Evolutionary conservation across 352 stramenopile species (phyloP).

Genomic region (Pythium coloratum): DNA sequence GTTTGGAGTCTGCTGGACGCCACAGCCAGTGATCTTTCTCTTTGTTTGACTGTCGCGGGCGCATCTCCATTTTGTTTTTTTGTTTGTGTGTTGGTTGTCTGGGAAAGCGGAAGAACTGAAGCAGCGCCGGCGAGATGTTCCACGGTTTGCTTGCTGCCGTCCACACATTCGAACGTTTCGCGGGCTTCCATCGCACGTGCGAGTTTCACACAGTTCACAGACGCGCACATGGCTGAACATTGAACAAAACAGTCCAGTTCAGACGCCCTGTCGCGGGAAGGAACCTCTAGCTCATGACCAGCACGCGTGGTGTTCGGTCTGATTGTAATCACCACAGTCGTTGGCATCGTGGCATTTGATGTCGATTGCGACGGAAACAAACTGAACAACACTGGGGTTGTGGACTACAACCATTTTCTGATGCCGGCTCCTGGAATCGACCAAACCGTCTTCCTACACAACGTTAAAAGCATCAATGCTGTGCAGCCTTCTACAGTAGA

Average conservation of each 20-base stretch:
- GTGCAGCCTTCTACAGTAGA: no score
- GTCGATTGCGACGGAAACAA: no score
- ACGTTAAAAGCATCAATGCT: no score
- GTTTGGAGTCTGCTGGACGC: not conserved
- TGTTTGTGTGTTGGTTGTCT: not conserved
- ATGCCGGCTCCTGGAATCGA: no score
- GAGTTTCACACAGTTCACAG: not conserved
- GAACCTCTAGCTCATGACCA: no score
- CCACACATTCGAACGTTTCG: constrained; percentile 1
- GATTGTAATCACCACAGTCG: no score
- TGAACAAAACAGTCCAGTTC: not conserved
- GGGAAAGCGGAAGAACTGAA: not conserved
- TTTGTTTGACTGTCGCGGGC: not conserved
- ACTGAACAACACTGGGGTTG: no score
- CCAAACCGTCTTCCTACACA: no score
- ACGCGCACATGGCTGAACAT: not conserved
- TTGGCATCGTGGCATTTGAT: no score
- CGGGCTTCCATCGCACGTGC: not conserved
- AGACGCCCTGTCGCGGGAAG: not conserved
- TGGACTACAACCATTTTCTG: no score
- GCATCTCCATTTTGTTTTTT: not conserved
- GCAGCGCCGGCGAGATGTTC: not conserved
- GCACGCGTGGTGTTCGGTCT: no score
- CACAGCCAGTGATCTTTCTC: not conserved
- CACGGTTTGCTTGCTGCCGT: not conserved